Conservation (phyloP, 306 rosid species). For the Quercus cerris region DNA sequence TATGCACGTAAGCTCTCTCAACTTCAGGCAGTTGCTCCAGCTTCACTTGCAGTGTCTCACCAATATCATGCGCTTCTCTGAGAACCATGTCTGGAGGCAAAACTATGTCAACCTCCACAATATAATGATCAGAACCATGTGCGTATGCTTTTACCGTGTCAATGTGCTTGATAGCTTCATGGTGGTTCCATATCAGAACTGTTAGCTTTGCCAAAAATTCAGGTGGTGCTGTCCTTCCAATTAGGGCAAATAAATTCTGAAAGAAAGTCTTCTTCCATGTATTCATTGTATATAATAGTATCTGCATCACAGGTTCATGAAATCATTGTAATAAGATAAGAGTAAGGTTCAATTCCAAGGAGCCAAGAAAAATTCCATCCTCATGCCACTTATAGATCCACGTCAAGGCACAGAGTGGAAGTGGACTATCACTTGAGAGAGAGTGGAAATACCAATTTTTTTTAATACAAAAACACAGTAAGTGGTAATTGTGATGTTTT, state of each 20-base stretch:
- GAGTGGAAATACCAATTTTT: too few species aligned
- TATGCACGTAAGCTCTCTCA: conserved; percentile 79
- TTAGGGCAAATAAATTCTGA: too few species aligned
- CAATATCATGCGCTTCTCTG: conserved; percentile 62
- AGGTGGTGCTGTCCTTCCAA: too few species aligned
- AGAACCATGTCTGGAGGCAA: conserved; percentile 61
- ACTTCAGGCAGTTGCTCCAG: conserved; percentile 69
- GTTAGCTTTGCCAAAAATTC: too few species aligned
- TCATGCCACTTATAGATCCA: background rate
- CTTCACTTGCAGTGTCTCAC: conserved; percentile 73
- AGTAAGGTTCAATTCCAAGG: too few species aligned
- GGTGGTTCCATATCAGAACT: conserved; percentile 53
- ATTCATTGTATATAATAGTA: too few species aligned
- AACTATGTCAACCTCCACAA: conserved; percentile 80
- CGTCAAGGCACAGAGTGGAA: too few species aligned
- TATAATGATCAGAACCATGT: conserved; percentile 48
- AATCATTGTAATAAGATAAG: too few species aligned
- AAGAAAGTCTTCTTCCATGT: too few species aligned
- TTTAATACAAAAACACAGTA: too few species aligned
- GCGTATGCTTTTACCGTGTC: conserved; percentile 82
- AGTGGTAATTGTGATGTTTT: background rate
- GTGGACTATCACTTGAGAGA: too few species aligned
- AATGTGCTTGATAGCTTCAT: conserved; percentile 60
- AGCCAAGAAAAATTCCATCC: too few species aligned
- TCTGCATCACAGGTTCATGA: conserved; percentile 36